Evolutionary conservation across 768 basidiomycete species (phyloP), one percentile per base, ranked within the genome.

Genomic region (Cystobasidium ongulense): DNA sequence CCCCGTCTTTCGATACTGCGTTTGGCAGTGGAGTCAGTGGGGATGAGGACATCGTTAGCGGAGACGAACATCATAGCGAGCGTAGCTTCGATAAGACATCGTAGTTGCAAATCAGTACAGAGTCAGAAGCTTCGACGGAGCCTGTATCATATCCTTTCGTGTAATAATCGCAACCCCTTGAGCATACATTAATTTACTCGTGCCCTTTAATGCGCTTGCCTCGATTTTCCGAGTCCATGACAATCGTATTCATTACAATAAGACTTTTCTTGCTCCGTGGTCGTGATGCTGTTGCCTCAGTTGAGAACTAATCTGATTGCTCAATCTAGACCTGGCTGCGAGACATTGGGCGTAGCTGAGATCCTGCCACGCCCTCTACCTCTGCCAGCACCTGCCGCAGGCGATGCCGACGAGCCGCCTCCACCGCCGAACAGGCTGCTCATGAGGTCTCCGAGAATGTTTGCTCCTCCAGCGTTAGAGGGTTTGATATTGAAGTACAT

Each of bases 401-500:
- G 21, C 7, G 74, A 3, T 23, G 74, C 35, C 23, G 54, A 46
- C 4, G 67, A 63, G 13, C 76, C 68, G 31, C 70, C 78, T 1
- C 85, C 85, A 7, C 91, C 91, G 31, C 93, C 93, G 73, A 98
- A 89, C 80, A 97, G 83, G 3, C 88, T 88, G 3, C 92, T 90
- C 81, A 98, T 82, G 85, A 97, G 89, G 33, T 93, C 91, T 33
- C 88, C 90, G 63, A 97, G 81, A 4, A 94, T 89, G 79, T 95
- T 95, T 7, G 84, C 87, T 13, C 86, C 68, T 31, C 68, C 85
- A 80, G 88, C 86, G 84, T 63, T 62, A 29, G 91, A 90, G 39
- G 87, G 89, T 7, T 91, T 89, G 62, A 98, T 88, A 8, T 88
- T 88, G 81, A 99, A 98, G 81, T 91, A 93, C 29, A 92, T 80